Conservation (phyloP, 306 rosid genomes). For the Dryas alaskensis region DNA sequence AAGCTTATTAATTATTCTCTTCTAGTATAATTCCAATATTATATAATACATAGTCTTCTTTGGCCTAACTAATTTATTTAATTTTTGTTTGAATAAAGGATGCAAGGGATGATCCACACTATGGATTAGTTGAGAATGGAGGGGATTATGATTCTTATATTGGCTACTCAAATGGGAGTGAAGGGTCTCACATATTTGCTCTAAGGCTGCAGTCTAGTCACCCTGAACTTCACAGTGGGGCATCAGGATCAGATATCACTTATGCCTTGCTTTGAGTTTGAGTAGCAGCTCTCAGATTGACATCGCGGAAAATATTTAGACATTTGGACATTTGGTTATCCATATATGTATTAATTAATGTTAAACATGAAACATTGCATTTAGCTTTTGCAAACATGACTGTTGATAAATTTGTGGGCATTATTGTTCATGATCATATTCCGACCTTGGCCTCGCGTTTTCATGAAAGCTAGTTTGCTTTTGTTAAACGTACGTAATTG, state of each 20-base stretch:
- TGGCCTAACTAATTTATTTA: no score
- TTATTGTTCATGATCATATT: no score
- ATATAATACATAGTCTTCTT: neutral
- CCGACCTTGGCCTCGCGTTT: neutral
- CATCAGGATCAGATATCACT: slow-evolving; percentile 44
- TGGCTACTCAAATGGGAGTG: slow-evolving; percentile 47
- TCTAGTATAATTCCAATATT: neutral
- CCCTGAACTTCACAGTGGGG: slow-evolving; percentile 40
- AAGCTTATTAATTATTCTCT: neutral
- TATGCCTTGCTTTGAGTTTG: slow-evolving; percentile 47
- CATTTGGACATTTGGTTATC: neutral
- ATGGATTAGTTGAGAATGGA: slow-evolving; percentile 56
- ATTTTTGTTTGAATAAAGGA: slow-evolving; percentile 33
- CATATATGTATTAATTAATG: neutral
- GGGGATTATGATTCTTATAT: slow-evolving; percentile 51
- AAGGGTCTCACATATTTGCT: slow-evolving; percentile 60
- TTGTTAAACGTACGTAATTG: no score
- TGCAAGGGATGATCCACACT: slow-evolving; percentile 52
- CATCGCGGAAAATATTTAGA: neutral
- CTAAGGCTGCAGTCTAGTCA: slow-evolving; percentile 51
- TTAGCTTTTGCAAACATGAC: neutral
- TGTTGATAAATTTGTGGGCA: neutral
- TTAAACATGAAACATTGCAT: neutral
- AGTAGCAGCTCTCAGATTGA: neutral
- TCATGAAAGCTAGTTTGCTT: neutral